These are phyloP conservation scores for Candida tropicalis DNA, from an alignment of 1,139 yeast genomes.

Conservation along the genomic window DNA sequence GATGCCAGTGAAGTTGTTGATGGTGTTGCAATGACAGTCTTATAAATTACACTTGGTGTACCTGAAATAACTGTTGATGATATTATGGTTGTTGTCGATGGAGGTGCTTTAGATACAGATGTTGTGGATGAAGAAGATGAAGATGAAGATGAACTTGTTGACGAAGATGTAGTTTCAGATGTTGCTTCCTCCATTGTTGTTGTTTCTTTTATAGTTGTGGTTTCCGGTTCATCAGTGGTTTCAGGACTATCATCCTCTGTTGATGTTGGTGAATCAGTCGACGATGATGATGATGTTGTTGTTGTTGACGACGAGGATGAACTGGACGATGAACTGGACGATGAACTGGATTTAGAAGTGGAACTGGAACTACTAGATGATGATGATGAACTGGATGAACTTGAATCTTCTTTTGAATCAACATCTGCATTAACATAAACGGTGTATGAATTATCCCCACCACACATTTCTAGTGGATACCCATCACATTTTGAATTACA, in stretches of 20 bases:
- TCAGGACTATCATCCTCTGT: background rate
- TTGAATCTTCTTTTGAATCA: slow-evolving; percentile 22
- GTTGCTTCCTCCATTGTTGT: slow-evolving; percentile 9
- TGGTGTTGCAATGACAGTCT: slow-evolving; percentile 25
- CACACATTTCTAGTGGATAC: slow-evolving; percentile 60
- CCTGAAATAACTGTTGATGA: slow-evolving; percentile 27
- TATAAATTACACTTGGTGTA: slow-evolving; percentile 26
- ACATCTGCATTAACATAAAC: slow-evolving; percentile 44
- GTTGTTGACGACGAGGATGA: slow-evolving; percentile 14
- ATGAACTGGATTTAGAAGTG: slow-evolving; percentile 10
- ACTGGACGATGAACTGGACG: slow-evolving; percentile 14
- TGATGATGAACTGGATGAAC: slow-evolving; percentile 16
- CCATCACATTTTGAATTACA: slow-evolving; percentile 61
- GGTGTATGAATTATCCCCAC: slow-evolving; percentile 54
- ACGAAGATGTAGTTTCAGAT: slow-evolving; percentile 7
- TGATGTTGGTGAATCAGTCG: slow-evolving; percentile 4
- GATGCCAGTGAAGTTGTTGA: slow-evolving; percentile 19
- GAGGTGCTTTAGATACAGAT: slow-evolving; percentile 9
- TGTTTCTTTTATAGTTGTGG: slow-evolving; percentile 18
- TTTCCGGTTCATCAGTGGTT: slow-evolving; percentile 11
- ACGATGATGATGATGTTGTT: slow-evolving; percentile 13
- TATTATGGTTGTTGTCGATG: slow-evolving; percentile 18
- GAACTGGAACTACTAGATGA: slow-evolving; percentile 12
- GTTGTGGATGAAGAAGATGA: slow-evolving; percentile 10
- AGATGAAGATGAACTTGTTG: slow-evolving; percentile 17